These are phyloP conservation scores for Lasiosphaeria ovina DNA, from an alignment of 495 filamentous ascomycete species.

Conservation along the genomic window DNA sequence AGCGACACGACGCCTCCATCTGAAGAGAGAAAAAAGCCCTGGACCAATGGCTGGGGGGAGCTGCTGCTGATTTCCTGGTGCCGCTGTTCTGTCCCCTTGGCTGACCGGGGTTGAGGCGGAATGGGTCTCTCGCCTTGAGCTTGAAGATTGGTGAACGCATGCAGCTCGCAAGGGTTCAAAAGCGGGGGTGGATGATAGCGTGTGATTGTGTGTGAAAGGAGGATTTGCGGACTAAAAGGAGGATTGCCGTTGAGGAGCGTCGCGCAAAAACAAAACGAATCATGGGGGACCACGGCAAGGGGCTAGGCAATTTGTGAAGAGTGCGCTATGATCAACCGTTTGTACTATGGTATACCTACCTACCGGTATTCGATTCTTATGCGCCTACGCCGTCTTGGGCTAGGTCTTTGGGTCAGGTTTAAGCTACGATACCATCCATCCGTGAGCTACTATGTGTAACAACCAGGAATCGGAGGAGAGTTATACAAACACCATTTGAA, in stretches of 20 bases:
- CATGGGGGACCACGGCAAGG: background rate
- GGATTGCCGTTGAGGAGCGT: background rate
- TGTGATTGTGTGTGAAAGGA: slow-evolving; percentile 34
- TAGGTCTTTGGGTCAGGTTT: too few species aligned
- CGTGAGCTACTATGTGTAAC: too few species aligned
- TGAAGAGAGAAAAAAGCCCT: background rate
- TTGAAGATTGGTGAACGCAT: slow-evolving; percentile 26
- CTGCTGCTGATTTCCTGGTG: slow-evolving; percentile 17
- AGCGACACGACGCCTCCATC: background rate
- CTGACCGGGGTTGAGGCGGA: slow-evolving; percentile 22
- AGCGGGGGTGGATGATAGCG: slow-evolving; percentile 38
- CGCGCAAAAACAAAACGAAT: background rate
- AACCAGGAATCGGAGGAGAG: too few species aligned
- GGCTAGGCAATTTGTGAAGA: too few species aligned
- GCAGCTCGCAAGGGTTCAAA: slow-evolving; percentile 28
- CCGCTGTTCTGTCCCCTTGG: slow-evolving; percentile 21
- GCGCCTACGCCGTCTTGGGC: too few species aligned
- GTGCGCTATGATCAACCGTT: too few species aligned
- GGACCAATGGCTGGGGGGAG: too few species aligned
- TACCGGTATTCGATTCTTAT: too few species aligned
- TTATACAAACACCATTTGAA: too few species aligned
- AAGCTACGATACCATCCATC: too few species aligned
- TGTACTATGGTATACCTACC: too few species aligned
- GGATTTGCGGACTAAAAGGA: slow-evolving; percentile 30
- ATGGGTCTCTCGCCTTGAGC: slow-evolving; percentile 15